Evolutionary conservation across 2,329 filamentous ascomycete species (phyloP).

Genomic region (Hysterium pulicare): DNA sequence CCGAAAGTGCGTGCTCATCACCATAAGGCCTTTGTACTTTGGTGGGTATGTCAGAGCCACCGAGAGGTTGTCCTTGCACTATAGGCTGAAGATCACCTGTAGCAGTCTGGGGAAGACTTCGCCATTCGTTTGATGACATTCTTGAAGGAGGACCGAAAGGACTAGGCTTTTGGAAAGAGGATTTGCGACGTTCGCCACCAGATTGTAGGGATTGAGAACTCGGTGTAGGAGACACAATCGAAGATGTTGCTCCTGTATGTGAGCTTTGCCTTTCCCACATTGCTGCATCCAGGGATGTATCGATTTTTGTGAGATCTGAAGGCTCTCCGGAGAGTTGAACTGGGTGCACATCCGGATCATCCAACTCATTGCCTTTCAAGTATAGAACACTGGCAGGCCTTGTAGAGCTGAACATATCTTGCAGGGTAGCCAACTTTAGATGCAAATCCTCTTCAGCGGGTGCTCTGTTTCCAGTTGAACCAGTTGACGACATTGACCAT

Average conservation of each 20-base stretch:
- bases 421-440: slow-evolving; percentile 70
- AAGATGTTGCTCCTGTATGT: slow-evolving; percentile 56
- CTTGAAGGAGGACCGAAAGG: slow-evolving; percentile 43
- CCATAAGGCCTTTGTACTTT: slow-evolving; percentile 57
- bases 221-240: slow-evolving; percentile 50
- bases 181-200: slow-evolving; percentile 37
- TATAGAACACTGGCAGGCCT: slow-evolving; percentile 75
- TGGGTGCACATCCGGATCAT: slow-evolving; percentile 76
- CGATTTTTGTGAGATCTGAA: slow-evolving; percentile 55
- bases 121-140: slow-evolving; percentile 53
- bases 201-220: slow-evolving; percentile 46
- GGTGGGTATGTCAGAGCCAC: slow-evolving; percentile 50
- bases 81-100: slow-evolving; percentile 49
- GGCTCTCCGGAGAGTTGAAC: slow-evolving; percentile 69
- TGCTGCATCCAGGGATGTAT: slow-evolving; percentile 39
- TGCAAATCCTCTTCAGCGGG: slow-evolving; percentile 68
- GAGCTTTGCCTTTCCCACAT: slow-evolving; percentile 51
- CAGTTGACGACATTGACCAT: slow-evolving; percentile 84
- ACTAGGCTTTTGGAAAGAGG: slow-evolving; percentile 43
- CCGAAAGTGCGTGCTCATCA: slow-evolving; percentile 63
- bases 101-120: slow-evolving; percentile 54
- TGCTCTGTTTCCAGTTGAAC: slow-evolving; percentile 41
- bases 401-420: slow-evolving; percentile 87
- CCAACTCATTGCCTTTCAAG: slow-evolving; percentile 69
- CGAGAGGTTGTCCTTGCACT: slow-evolving; percentile 41